A percentile compares a stretch with the other conserved stretches of the same genome.
Conservation (phyloP, 192 early-diverging fungal genomes). For the Rhizophagus clarus region DNA sequence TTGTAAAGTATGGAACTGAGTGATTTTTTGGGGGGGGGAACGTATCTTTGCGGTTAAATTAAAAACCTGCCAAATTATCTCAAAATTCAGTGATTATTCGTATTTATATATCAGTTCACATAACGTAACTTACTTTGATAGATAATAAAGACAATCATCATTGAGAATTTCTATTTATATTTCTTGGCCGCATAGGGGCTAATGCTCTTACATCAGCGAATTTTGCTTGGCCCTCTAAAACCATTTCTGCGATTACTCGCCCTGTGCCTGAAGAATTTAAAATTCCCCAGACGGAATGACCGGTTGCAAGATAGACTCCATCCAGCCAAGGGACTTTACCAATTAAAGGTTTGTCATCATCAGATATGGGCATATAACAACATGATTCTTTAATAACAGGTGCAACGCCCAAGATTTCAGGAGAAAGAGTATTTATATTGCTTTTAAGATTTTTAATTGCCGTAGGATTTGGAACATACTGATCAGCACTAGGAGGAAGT, state of each 20-base stretch:
- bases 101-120: neutral
- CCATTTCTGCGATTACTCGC: conserved; percentile 43
- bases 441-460: conserved; percentile 33
- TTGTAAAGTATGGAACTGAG: neutral
- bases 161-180: neutral
- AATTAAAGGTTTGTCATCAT: conserved; percentile 41
- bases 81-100: neutral
- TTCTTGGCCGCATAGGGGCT: conserved; percentile 27
- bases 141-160: neutral
- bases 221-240: conserved; percentile 39
- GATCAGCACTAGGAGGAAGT: conserved; percentile 36
- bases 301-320: conserved; percentile 43
- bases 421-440: conserved; percentile 35
- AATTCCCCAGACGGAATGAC: conserved; percentile 54
- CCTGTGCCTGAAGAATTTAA: conserved; percentile 47
- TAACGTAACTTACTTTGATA: neutral
- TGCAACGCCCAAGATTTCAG: conserved; percentile 28
- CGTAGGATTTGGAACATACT: conserved; percentile 31
- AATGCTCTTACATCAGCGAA: conserved; percentile 32
- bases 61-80: neutral
- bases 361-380: conserved; percentile 47
- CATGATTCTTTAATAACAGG: conserved; percentile 38
- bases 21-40: neutral
- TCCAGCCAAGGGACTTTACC: conserved; percentile 37
- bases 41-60: neutral